Base-by-base conservation (phyloP, 257 asterid species). In the Voacanga thouarsii region DNA sequence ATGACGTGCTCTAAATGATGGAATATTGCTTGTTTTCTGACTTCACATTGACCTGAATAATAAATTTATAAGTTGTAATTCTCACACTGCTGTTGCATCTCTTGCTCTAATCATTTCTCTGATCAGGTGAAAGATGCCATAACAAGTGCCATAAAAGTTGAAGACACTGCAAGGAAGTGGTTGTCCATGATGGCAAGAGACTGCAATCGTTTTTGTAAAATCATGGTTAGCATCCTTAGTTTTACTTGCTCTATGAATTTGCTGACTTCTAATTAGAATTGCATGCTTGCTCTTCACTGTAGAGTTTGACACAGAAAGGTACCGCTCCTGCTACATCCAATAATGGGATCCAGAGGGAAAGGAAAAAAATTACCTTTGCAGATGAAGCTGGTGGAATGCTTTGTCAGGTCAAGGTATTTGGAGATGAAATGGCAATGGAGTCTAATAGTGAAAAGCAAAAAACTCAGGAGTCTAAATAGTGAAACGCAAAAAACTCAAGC, bases 341-440 rank as follows among this genome's bases (percentile, higher is more conserved):
- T 78, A 78, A 84, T 74, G 69, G 56, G 18, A 75, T 57, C 51
- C 88, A 85, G 15, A 82, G 83, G 79, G 89, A 85, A 81, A 78
- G 80, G 79, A 91, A 88, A 79, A 92, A 86, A 86, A 90, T 94
- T 59, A 78, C 78, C 74, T 92, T 94, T 85, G 97, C 99, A 3
- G 99, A 94, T 80, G 99, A 92, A 88, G 91, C 94, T 67, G 99
- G 97, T 66, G 96, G 92, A 78, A 76, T 78, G 81, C 97, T 94
- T 39, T 92, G 97, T 59, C 90, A 88, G 77, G 86, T 91, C 86
- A 94, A 85, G 86, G 84, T 78, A 77, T 89, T 89, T 60, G 85
- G 84, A 64, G 80, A 82, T 64, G 87, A 72, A n/a, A 59, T 28
- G 78, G 81, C 79, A 44, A 83, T 81, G 53, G 81, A 81, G 24